Base-by-base conservation (phyloP, 208 protist genomes). In the Wallacemonas rigidus region DNA sequence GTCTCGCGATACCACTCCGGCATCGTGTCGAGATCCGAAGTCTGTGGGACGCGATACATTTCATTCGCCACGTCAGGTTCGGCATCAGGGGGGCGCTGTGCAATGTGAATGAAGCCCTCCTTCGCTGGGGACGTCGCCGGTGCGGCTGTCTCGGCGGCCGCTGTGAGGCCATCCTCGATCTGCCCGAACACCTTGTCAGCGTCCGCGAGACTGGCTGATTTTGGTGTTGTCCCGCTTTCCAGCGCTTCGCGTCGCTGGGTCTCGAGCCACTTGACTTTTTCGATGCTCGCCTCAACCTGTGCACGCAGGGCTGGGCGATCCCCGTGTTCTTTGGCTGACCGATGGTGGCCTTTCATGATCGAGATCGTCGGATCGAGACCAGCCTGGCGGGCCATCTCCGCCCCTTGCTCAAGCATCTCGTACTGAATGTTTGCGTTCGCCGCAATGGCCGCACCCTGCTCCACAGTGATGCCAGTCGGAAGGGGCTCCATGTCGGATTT, bases 1-100 rank as follows among this genome's bases (percentile, higher is more conserved):
- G 81, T 88, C 73, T 89, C 73, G 53, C 81, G 81, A 54, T 96
- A 96, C 92, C 89, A 96, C 53, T 83, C 65, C 4, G 92, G 91
- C 83, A 94, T 90, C 61, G 77, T 77, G 26, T 84, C 72, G 51
- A 91, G 82, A 45, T 86, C 79, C 51, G 69, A 61, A 69, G 62
- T 85, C 35, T 88, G 81, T 26, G 91, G 91, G 7, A 86, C 73
- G 6, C 82, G 71, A 69, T 85, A 94, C 47, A 94, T 76, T 67
- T 96, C 91, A n/a, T 65, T 70, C 56, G 91, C 86, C 43, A 94
- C 57, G 55, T 92, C 76, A 12, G 91, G 91, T 74, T 96, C 91
- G 17, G 75, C 81, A 14, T 82, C 62, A 2, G 36, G 26, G 44
- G 91, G 91, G 35, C 91, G 81, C 53, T 81, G 61, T n/a, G 70